Evolutionary conservation across 768 basidiomycete genomes (phyloP), one percentile per base, ranked within the genome.

Genomic region (Podaxis rugospora): DNA sequence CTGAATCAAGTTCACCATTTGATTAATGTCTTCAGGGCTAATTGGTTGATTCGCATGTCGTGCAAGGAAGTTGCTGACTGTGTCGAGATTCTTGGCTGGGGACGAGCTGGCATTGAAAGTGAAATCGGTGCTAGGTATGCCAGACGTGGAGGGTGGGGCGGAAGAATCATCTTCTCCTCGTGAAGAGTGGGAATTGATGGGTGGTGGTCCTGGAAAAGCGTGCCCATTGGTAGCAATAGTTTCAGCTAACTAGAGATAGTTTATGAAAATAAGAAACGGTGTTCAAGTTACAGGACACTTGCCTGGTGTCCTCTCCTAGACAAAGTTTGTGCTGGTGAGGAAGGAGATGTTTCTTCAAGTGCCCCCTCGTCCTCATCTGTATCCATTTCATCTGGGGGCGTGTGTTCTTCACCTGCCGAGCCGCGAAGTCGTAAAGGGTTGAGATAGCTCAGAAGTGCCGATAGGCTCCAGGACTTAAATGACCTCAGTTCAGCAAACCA

Each of bases 1-100:
- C 65, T 83, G 74, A 23, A 88, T 76, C 51, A 86, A 75, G 28
- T 83, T 75, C 18, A 85, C 74, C n/a, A 87, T 70, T 4, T 82
- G 83, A 39, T 80, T 80, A 23, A 79, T 74, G 67, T 87, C 86
- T 7, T 81, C 76, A 3, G 76, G 71, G 55, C 80, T 82, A 16
- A 87, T 76, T 23, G 78, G 74, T 54, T 76, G 73, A 27, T 79
- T 81, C 5, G 73, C 75, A 61, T 79, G 80, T 64, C 80, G 75
- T 18, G 73, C 71, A 55, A 87, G 70, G 66, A 82, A 85, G 18
- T 74, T 71, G 42, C 74, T 76, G 56, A 84, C 80, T 13, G 76
- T 75, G 50, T 82, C 77, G 9, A 85, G 70, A 62, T 84, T 80
- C 60, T 74, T 72, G 18, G 72, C 71, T 7, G 83, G 71, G 7